phyloP scores from a whole-genome alignment of 805 yeast genomes.

The Schwanniomyces pseudopolymorphus region DNA sequence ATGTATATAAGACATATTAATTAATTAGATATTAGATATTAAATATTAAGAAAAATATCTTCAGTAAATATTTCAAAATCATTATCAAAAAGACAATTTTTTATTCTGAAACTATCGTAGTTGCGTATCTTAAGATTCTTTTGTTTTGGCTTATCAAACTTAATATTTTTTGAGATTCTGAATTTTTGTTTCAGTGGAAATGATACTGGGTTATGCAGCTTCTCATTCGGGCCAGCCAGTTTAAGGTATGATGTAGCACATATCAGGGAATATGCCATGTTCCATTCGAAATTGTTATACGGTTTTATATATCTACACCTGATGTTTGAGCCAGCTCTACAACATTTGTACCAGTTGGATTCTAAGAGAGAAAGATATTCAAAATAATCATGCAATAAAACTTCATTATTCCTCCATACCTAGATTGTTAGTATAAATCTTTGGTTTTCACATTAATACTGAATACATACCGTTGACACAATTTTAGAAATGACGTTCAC shows the following conservation, averaged over 20 bases:
- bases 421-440: constrained; percentile 10
- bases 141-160: constrained; percentile 3
- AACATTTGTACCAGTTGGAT: constrained; percentile 8
- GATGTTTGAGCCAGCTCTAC: constrained; percentile 2
- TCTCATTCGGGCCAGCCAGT: not conserved
- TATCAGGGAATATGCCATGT: not conserved
- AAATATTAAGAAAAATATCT: constrained; percentile 9
- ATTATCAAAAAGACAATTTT: constrained; percentile 7
- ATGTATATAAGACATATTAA: not conserved
- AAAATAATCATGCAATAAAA: constrained; percentile 12
- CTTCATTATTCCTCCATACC: constrained; percentile 17
- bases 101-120: constrained; percentile 4
- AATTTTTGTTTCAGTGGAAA: constrained; percentile 7
- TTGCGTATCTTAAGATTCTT: not conserved
- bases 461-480: constrained; percentile 11
- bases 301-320: not conserved
- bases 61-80: constrained; percentile 10
- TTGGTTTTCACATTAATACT: not conserved
- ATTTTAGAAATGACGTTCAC: constrained; percentile 10
- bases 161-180: constrained; percentile 5
- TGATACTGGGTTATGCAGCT: not conserved
- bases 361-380: constrained; percentile 13
- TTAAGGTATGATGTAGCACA: constrained; percentile 5
- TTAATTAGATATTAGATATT: not conserved
- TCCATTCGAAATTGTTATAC: not conserved